Base-by-base conservation (phyloP, 768 basidiomycete genomes). In the Suillus fuscotomentosus region DNA sequence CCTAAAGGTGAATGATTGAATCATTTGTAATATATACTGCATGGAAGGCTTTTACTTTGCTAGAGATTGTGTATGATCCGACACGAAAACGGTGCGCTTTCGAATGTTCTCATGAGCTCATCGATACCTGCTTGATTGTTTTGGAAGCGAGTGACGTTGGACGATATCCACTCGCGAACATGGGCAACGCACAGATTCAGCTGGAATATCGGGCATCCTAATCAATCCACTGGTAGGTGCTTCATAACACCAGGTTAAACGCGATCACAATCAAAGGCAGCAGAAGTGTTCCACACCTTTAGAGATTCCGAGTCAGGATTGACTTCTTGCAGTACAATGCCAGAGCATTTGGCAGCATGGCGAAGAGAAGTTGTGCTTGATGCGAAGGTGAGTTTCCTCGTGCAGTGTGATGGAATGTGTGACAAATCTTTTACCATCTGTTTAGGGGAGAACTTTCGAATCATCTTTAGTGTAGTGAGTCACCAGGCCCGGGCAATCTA, bases 21-120 rank as follows among this genome's bases (percentile, higher is more conserved):
- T n/a, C 34, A 36, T 36, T 3, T 36, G 5, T 9, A 36, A 9
- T 36, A 36, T 7, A 80, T 20, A 88, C 83, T 0, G 86, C 70
- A 51, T 88, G 86, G 68, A 88, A 84, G 0, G 86, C 85, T 1
- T 86, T 73, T 0, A 85, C 74, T 74, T 84, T 84, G 15, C 87
- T 88, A 36, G 50, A 24, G 24, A 53, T 31, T 3, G 31, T 50
- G 20, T 65, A 2, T 67, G 39, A 13, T 5, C 0, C n/a, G 42
- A 3, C 14, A 3, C 17, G 0, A 34, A 31, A 17, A 41, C 5
- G 13, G 14, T 24, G 48, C 48, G 14, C 48, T 48, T 13, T 7
- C 22, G 3, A 48, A 24, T 2, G 48, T 48, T 48, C 48, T 24
- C 6, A 14, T 76, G 17, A 89, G 66, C 1, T 77, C 75, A 31